These are phyloP conservation scores for Rhynchosporium secalis DNA, from an alignment of 2,329 filamentous ascomycete genomes.

Conservation along the genomic window DNA sequence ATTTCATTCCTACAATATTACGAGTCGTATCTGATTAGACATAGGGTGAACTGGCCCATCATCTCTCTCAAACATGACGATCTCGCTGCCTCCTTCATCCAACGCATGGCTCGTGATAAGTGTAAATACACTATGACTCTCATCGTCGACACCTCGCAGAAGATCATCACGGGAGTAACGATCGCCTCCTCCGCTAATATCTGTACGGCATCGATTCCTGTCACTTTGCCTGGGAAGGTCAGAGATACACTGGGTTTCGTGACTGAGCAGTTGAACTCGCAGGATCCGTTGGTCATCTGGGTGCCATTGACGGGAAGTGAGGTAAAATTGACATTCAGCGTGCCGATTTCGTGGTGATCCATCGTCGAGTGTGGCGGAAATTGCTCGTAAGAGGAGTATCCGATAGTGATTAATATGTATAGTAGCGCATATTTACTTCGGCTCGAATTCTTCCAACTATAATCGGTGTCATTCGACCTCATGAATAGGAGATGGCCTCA, in stretches of 20 bases:
- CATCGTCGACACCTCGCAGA: constrained; percentile 20
- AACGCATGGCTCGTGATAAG: constrained; percentile 43
- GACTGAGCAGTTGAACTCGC: constrained; percentile 47
- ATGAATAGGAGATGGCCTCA: no score
- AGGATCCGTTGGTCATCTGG: constrained; percentile 53
- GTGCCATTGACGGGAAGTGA: constrained; percentile 47
- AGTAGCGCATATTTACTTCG: no score
- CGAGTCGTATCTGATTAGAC: neutral
- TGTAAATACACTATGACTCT: constrained; percentile 30
- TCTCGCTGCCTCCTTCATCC: constrained; percentile 49
- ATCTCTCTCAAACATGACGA: constrained; percentile 57
- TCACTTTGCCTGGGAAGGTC: constrained; percentile 41
- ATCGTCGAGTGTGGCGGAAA: neutral
- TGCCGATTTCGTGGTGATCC: constrained; percentile 4
- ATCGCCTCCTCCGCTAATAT: constrained; percentile 44
- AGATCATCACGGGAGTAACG: constrained; percentile 31
- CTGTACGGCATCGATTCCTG: constrained; percentile 31
- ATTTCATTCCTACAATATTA: neutral
- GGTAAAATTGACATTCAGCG: constrained; percentile 36
- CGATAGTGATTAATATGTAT: no score
- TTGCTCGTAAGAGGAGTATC: no score
- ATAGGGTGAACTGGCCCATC: constrained; percentile 48
- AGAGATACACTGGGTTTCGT: constrained; percentile 25
- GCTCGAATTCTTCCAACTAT: no score
- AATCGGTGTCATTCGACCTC: no score